Percentiles rank a stretch among this genome's conserved stretches.
Conservation (phyloP, 2,329 filamentous ascomycete genomes). For the Dothistroma pini region DNA sequence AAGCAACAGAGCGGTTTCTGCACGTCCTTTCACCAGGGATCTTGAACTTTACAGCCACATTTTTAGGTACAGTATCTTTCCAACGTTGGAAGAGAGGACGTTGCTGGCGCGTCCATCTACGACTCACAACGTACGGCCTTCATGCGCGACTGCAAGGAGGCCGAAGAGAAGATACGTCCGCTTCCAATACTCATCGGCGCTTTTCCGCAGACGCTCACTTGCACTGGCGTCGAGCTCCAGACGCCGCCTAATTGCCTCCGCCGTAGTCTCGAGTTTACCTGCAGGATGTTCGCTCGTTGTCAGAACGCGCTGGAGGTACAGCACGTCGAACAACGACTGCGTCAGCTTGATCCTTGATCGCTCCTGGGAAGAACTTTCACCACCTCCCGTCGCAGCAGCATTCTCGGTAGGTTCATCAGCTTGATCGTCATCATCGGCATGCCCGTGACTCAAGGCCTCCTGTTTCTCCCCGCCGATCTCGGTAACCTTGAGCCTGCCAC, state of each 20-base stretch:
- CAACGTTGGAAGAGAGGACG: no score
- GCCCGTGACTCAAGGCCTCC: slow-evolving; percentile 18
- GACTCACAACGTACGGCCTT: background rate
- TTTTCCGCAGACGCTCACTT: slow-evolving; percentile 56
- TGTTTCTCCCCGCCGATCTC: slow-evolving; percentile 17
- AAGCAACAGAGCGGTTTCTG: background rate
- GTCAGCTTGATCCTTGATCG: slow-evolving; percentile 22
- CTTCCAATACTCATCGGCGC: slow-evolving; percentile 75
- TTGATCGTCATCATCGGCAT: slow-evolving; percentile 16
- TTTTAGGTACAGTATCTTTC: no score
- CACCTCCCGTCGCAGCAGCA: slow-evolving; percentile 13
- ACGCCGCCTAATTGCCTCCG: slow-evolving; percentile 43
- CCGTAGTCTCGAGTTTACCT: slow-evolving; percentile 9
- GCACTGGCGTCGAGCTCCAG: slow-evolving; percentile 50
- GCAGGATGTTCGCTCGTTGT: background rate
- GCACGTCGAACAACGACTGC: slow-evolving; percentile 43
- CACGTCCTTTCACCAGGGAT: background rate
- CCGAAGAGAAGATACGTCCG: slow-evolving; percentile 79
- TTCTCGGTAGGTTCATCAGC: slow-evolving; percentile 5
- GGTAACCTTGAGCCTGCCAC: slow-evolving; percentile 38
- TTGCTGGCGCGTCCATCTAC: slow-evolving; percentile 1
- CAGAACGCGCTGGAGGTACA: slow-evolving; percentile 40
- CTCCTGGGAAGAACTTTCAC: slow-evolving; percentile 9
- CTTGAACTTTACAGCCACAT: background rate
- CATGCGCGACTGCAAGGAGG: slow-evolving; percentile 50